Evolutionary conservation across 495 filamentous ascomycete species (phyloP).

Genomic region (Annulohypoxylon maeteangense): DNA sequence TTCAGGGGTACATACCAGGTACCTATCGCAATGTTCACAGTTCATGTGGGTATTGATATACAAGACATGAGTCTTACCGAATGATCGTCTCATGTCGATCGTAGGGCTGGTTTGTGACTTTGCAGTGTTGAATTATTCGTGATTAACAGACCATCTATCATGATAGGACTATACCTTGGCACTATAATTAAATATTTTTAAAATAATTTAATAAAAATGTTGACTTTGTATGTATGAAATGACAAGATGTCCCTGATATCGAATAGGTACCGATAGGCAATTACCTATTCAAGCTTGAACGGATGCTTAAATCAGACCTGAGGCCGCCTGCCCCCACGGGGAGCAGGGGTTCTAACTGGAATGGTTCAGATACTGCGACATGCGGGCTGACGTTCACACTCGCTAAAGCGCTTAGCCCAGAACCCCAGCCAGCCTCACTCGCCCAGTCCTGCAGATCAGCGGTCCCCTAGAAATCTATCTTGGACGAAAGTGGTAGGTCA

Average conservation of each 20-base stretch:
- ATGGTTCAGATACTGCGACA: constrained; percentile 19
- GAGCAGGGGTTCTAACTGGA: constrained; percentile 1
- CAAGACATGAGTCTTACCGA: neutral
- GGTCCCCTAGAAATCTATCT: neutral
- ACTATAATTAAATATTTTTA: too few relatives aligned
- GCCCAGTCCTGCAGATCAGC: neutral
- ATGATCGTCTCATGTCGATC: neutral
- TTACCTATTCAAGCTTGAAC: neutral
- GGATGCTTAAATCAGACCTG: neutral
- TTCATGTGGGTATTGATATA: neutral
- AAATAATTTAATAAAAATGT: neutral
- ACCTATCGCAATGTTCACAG: neutral
- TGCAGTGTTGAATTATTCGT: neutral
- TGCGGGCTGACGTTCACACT: constrained; percentile 17
- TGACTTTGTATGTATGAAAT: too few relatives aligned
- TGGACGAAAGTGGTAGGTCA: neutral
- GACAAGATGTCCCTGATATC: too few relatives aligned
- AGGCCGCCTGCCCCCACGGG: constrained; percentile 31
- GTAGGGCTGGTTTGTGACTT: neutral
- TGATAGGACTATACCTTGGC: too few relatives aligned
- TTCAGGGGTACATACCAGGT: neutral
- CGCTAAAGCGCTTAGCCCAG: neutral
- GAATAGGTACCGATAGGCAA: too few relatives aligned
- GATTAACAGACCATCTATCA: neutral
- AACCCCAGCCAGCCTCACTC: neutral